These are phyloP conservation scores for Leccinellum rugosiceps DNA, from an alignment of 768 basidiomycete genomes.

Conservation along the genomic window DNA sequence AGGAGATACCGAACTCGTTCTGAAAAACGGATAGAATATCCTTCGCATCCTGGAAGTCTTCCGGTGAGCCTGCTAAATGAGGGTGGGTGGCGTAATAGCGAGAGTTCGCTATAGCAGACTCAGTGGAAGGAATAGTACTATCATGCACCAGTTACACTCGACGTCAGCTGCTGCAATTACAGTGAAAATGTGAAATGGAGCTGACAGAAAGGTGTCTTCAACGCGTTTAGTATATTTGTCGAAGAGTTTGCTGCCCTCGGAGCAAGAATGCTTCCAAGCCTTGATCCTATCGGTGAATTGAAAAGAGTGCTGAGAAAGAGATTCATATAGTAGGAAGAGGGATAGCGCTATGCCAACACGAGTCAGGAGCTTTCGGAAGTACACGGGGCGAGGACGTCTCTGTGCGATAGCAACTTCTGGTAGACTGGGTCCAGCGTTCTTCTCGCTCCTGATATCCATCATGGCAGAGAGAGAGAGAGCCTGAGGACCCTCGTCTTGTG, in stretches of 20 bases:
- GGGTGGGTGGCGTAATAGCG: slow-evolving; percentile 62
- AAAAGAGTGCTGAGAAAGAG: not conserved
- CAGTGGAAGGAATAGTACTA: slow-evolving; percentile 54
- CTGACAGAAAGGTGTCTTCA: slow-evolving; percentile 38
- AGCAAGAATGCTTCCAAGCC: slow-evolving; percentile 9
- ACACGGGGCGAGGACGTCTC: not conserved
- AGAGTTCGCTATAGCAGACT: slow-evolving; percentile 57
- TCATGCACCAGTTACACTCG: not conserved
- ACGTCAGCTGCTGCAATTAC: not conserved
- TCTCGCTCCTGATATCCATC: slow-evolving; percentile 22
- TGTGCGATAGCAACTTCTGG: slow-evolving; percentile 6
- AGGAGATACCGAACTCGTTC: slow-evolving; percentile 51
- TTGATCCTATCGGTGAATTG: slow-evolving; percentile 3
- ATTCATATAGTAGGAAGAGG: slow-evolving; percentile 12
- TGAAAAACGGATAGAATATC: slow-evolving; percentile 67
- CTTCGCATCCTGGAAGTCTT: slow-evolving; percentile 63
- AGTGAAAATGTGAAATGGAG: not conserved
- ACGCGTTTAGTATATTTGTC: slow-evolving; percentile 14
- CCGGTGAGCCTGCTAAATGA: slow-evolving; percentile 65
- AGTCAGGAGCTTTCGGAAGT: slow-evolving; percentile 4
- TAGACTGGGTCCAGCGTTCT: slow-evolving; percentile 2
- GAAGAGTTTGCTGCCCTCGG: slow-evolving; percentile 1
- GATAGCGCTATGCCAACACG: slow-evolving; percentile 4
- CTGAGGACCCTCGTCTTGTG: not conserved
- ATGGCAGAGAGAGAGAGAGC: slow-evolving; percentile 7